Evolutionary conservation across 352 stramenopile genomes (phyloP), one percentile per base, ranked within the genome.

Genomic region (Achlya hypogyna): DNA sequence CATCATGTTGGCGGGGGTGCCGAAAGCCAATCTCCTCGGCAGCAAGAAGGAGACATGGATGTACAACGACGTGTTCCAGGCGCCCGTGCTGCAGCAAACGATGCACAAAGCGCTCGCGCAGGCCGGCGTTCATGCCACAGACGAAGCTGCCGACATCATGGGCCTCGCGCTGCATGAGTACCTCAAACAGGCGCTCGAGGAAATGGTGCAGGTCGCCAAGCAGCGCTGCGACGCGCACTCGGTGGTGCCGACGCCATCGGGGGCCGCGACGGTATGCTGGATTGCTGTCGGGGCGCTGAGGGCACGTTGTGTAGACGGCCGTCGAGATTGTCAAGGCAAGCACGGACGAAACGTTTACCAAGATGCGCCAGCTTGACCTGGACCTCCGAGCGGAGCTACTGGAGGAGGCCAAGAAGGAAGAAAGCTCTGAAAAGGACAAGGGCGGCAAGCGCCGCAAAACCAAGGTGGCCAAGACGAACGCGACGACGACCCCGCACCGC

Each of bases 381-480:
- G 53, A 69, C 27, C 53, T 93, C 40, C 84, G 84, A 0, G 65
- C 74, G 20, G 69, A 77, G 18, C 56, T 95, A 43, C 68, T 95
- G 29, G 86, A 95, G 47, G 86, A 95, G 38, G 86, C 82, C 0
- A 89, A 84, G 54, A 79, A 78, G 8, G 86, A 95, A 52, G 86
- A 93, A 38, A 71, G 80, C 29, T 73, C 77, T 0, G 86, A 93
- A 51, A 87, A 85, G 34, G 86, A 95, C 62, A 81, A 84, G 10
- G 79, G 79, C 6, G 91, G 91, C 72, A 95, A 93, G 70, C 86
- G 86, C 18, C 91, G 92, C 66, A 95, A 95, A 67, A 81, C 89
- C 27, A 85, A 95, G 40, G 81, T 82, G 28, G 53, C 82, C 47
- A 62, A 63, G 38, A 76, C 79, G 16, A 82, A 91, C 2, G 6